A percentile compares a stretch with the other conserved stretches of the same genome.
Conservation (phyloP, 257 asterid genomes). For the Penstemon eatonii region DNA sequence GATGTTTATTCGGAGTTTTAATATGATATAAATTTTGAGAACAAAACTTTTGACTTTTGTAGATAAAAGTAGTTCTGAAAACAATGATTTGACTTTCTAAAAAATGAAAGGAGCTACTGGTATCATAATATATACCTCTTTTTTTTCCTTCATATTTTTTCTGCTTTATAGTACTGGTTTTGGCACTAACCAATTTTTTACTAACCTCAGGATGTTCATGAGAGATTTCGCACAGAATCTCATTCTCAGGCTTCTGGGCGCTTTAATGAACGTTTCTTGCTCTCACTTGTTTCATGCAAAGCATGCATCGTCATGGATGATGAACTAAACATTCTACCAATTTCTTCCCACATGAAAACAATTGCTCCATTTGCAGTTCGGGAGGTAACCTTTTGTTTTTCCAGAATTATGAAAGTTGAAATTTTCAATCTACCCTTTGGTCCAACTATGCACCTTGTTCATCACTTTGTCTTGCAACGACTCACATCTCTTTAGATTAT, state of each 20-base stretch:
- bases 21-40: not conserved
- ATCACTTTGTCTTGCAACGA: conserved; percentile 1
- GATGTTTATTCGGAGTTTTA: not conserved
- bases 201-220: conserved; percentile 86
- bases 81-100: not conserved
- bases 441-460: conserved; percentile 17
- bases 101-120: not conserved
- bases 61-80: conserved; percentile 1
- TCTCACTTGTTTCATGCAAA: conserved; percentile 88
- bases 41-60: conserved; percentile 8
- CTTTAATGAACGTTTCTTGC: conserved; percentile 94
- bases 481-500: not conserved
- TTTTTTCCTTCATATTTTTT: not conserved
- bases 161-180: conserved; percentile 6
- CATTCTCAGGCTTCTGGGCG: conserved; percentile 79
- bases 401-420: conserved; percentile 9
- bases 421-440: not conserved
- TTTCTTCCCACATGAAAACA: conserved; percentile 91
- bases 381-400: conserved; percentile 53
- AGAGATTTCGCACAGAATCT: conserved; percentile 92
- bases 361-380: conserved; percentile 50
- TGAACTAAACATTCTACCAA: conserved; percentile 85
- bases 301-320: conserved; percentile 97
- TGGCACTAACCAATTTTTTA: conserved; percentile 28
- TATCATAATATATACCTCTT: not conserved